These are phyloP conservation scores for Adansonia madagascariensis DNA, from an alignment of 441 rosid species.

Conservation along the genomic window DNA sequence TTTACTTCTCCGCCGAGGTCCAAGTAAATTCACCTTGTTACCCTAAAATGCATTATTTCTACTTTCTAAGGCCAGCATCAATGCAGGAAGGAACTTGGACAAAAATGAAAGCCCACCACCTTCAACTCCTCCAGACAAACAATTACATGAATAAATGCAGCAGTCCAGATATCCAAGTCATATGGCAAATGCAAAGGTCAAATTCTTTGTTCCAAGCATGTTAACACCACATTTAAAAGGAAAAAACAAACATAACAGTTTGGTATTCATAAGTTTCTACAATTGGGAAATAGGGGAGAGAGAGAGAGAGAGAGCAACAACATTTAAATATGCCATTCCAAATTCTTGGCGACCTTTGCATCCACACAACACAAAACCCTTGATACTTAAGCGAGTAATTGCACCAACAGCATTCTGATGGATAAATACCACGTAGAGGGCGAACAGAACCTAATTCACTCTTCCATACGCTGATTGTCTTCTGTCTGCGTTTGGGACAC, in stretches of 20 bases:
- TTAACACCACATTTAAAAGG: neutral
- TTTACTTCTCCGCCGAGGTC: too few species aligned
- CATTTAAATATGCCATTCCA: neutral
- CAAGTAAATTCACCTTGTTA: too few species aligned
- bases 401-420: neutral
- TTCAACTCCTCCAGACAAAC: neutral
- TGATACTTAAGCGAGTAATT: neutral
- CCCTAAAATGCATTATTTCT: neutral
- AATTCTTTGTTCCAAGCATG: too few species aligned
- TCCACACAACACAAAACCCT: constrained; percentile 16
- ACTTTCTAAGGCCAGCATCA: neutral
- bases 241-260: neutral
- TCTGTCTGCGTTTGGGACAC: constrained; percentile 42
- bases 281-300: neutral
- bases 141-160: neutral
- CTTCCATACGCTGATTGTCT: constrained; percentile 73
- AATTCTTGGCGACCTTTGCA: neutral
- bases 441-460: constrained; percentile 39
- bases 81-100: neutral
- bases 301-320: neutral
- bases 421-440: neutral
- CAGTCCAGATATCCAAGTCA: neutral
- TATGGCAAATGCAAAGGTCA: too few species aligned
- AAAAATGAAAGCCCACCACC: neutral
- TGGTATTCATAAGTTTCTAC: neutral